Evolutionary conservation across 192 early-diverging fungal genomes (phyloP).

Genomic region (Haplosporangium gracile): DNA sequence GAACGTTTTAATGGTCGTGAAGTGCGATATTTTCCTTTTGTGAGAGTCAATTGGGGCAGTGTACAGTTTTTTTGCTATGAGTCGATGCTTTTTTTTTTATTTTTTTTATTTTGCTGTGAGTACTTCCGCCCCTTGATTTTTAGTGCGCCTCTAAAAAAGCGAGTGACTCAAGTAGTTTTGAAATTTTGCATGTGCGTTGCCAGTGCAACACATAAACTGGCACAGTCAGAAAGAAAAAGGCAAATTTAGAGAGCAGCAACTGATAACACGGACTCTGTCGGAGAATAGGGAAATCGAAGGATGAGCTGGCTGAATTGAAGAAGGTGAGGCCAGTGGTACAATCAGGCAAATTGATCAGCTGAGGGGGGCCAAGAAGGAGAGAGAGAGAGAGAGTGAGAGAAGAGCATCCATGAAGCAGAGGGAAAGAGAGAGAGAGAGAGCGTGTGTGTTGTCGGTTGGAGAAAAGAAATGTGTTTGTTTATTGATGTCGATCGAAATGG

Average conservation of each 20-base stretch:
- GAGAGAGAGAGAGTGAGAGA: not conserved
- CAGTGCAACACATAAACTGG: not conserved
- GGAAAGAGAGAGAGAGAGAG: too few relatives aligned
- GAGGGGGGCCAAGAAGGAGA: not conserved
- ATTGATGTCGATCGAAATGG: not conserved
- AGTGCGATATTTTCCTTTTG: too few relatives aligned
- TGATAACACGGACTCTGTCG: constrained; percentile 3
- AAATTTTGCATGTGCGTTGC: not conserved
- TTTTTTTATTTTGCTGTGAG: too few relatives aligned
- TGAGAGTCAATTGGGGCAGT: too few relatives aligned
- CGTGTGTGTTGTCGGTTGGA: not conserved
- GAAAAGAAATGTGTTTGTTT: not conserved
- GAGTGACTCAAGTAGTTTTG: constrained; percentile 14
- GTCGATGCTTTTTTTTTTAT: not conserved
- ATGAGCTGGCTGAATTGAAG: not conserved
- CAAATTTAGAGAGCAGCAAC: not conserved
- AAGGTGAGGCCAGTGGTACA: not conserved
- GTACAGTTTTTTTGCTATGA: not conserved
- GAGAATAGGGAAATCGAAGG: not conserved
- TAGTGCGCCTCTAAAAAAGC: not conserved
- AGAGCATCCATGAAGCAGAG: too few relatives aligned
- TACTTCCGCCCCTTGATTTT: not conserved
- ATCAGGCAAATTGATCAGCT: not conserved
- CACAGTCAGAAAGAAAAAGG: not conserved
- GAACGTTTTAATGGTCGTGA: too few relatives aligned